Evolutionary conservation across 805 yeast genomes (phyloP).

Genomic region (Spencermartinsiella europaea): DNA sequence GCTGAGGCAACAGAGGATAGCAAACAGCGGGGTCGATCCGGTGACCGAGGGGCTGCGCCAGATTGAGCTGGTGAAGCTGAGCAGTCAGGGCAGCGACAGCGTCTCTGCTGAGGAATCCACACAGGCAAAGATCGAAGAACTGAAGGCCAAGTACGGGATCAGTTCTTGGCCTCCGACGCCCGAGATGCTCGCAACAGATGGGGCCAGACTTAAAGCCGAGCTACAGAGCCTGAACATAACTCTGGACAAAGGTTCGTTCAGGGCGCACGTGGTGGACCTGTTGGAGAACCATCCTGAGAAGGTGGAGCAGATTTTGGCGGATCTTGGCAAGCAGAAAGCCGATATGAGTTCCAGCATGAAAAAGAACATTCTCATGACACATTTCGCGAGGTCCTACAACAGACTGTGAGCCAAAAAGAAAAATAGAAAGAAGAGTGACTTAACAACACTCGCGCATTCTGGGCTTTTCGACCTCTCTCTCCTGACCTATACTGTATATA

Average conservation of each 20-base stretch:
- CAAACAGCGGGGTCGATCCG: constrained; percentile 15
- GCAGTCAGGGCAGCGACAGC: constrained; percentile 6
- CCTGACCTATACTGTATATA: too few relatives aligned
- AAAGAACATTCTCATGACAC: constrained; percentile 71
- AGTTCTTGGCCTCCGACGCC: constrained; percentile 43
- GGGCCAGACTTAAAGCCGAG: constrained; percentile 35
- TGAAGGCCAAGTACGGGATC: constrained; percentile 44
- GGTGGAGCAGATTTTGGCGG: constrained; percentile 34
- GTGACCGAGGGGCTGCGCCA: constrained; percentile 22
- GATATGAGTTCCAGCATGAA: constrained; percentile 46
- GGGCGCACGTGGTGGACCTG: constrained; percentile 25
- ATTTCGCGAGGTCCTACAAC: constrained; percentile 37
- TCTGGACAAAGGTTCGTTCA: constrained; percentile 24
- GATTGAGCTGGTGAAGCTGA: constrained; percentile 11
- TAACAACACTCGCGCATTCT: too few relatives aligned
- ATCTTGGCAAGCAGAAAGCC: constrained; percentile 35
- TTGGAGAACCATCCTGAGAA: constrained; percentile 32
- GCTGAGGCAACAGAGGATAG: constrained; percentile 39
- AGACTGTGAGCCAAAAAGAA: too few relatives aligned
- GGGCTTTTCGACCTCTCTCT: too few relatives aligned
- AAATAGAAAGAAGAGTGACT: too few relatives aligned
- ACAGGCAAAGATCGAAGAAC: constrained; percentile 30
- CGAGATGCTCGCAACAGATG: constrained; percentile 38
- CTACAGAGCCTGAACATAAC: constrained; percentile 34
- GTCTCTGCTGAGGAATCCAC: constrained; percentile 27